Base-by-base conservation (phyloP, 352 stramenopile species). In the Phytopythium montanum region DNA sequence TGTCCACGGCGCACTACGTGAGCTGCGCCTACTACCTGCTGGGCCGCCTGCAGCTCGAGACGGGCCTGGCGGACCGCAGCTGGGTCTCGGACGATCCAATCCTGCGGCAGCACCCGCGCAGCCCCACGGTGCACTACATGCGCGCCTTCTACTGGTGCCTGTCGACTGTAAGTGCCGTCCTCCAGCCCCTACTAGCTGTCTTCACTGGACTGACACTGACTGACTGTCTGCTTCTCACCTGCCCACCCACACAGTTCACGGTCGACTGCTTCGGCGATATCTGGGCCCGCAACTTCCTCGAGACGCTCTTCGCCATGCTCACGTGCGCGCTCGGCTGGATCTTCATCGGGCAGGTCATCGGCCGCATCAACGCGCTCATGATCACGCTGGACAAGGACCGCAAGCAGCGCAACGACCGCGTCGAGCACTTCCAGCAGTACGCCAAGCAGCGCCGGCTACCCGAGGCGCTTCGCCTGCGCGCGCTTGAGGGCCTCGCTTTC, bases 241-340 rank as follows among this genome's bases (percentile, higher is more conserved):
- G 33, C 16, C n/a, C n/a, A n/a, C n/a, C n/a, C 4, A 26, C 45
- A 16, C 31, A 88, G 81, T 92, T 92, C 50, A 92, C 81, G 12
- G 81, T 90, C 25, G 81, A 87, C 44, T 92, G 81, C 54, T 92
- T 92, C 45, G 81, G 81, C 1, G 81, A 92, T 31, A 83, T 92
- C 33, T 48, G 81, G 9, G 77, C 81, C 5, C 65, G 72, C 5
- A 92, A 92, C 39, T 72, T 85, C 39, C 63, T 88, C 1, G 81
- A 92, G 56, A 76, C 73, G 0, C 66, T 75, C 26, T 92, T 74
- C 44, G 79, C 76, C 5, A 68, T 77, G 21, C 83, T 79, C 41
- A 88, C 76, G 5, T 92, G 81, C 65, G 71, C 87, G 6, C 65
- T 92, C 13, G 81, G 81, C 1, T 92, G 81, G 81, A 72, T 92